Percentiles rank a stretch among this genome's conserved stretches.
phyloP scores from a whole-genome alignment of 2,329 filamentous ascomycete species.

The Dothistroma septosporum region DNA sequence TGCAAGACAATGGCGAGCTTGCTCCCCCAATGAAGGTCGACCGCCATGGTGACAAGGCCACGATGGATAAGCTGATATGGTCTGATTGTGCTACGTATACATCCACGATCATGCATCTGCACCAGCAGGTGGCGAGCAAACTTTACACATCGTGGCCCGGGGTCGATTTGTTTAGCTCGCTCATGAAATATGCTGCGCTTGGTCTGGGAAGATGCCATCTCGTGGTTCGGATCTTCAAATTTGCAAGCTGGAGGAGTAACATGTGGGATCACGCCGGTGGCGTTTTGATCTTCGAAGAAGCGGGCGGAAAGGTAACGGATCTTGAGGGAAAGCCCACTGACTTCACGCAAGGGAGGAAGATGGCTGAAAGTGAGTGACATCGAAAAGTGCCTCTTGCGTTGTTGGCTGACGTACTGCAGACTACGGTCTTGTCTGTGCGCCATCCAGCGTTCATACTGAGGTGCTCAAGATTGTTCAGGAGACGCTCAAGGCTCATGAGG shows the following conservation, averaged over 20 bases:
- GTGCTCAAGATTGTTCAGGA: constrained; percentile 18
- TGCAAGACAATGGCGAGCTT: constrained; percentile 18
- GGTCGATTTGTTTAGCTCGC: constrained; percentile 50
- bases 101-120: constrained; percentile 39
- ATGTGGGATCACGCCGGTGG: constrained; percentile 57
- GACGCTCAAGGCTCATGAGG: constrained; percentile 14
- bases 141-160: constrained; percentile 46
- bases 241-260: constrained; percentile 24
- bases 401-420: constrained; percentile 16
- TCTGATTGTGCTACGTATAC: constrained; percentile 44
- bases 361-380: constrained; percentile 20
- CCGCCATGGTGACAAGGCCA: constrained; percentile 21
- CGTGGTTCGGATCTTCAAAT: constrained; percentile 25
- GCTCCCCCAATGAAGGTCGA: constrained; percentile 14
- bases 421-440: constrained; percentile 25
- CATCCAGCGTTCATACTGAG: constrained; percentile 19
- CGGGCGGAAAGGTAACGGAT: constrained; percentile 50
- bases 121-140: constrained; percentile 34
- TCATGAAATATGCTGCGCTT: constrained; percentile 40
- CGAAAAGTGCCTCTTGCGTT: neutral
- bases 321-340: constrained; percentile 49
- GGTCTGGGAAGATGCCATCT: constrained; percentile 21
- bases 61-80: constrained; percentile 40
- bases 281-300: constrained; percentile 49
- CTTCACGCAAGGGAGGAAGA: constrained; percentile 35